A percentile compares a stretch with the other conserved stretches of the same genome.
Evolutionary conservation across 495 filamentous ascomycete species (phyloP).

Genomic region (Penicillium manginii): DNA sequence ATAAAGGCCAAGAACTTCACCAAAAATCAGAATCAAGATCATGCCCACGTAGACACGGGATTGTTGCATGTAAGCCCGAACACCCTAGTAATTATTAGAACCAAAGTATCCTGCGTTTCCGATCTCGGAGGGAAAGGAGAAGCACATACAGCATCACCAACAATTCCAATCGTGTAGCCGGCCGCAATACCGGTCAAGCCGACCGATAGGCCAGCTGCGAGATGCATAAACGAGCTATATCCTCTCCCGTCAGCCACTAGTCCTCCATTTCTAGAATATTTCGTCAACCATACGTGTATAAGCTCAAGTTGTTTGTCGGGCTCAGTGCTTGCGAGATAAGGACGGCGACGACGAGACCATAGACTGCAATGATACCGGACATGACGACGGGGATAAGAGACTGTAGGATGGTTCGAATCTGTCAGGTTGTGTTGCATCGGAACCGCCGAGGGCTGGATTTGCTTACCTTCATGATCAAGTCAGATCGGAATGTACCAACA

Average conservation of each 20-base stretch:
- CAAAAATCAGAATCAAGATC: slow-evolving; percentile 98
- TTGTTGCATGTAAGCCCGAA: slow-evolving; percentile 93
- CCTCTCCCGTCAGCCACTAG: slow-evolving; percentile 19
- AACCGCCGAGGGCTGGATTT: background rate
- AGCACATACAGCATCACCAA: slow-evolving; percentile 77
- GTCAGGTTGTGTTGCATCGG: slow-evolving; percentile 19
- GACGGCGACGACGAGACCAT: slow-evolving; percentile 94
- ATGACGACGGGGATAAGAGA: slow-evolving; percentile 96
- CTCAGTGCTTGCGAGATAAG: slow-evolving; percentile 85
- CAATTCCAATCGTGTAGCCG: slow-evolving; percentile 93
- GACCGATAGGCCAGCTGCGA: slow-evolving; percentile 88
- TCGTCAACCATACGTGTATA: slow-evolving; percentile 70
- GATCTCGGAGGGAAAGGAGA: background rate
- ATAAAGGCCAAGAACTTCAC: slow-evolving; percentile 95
- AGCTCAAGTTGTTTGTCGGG: slow-evolving; percentile 71
- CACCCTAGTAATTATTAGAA: slow-evolving; percentile 61
- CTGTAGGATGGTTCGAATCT: slow-evolving; percentile 41
- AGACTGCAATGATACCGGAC: slow-evolving; percentile 99
- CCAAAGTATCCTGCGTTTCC: background rate
- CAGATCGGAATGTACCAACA: slow-evolving; percentile 87
- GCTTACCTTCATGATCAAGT: slow-evolving; percentile 96
- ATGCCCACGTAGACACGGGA: slow-evolving; percentile 96
- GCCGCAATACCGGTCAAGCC: slow-evolving; percentile 93
- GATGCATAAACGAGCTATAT: slow-evolving; percentile 83
- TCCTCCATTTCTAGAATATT: background rate